Conservation (phyloP, 805 yeast species). For the Cyberlindnera bimundalis region DNA sequence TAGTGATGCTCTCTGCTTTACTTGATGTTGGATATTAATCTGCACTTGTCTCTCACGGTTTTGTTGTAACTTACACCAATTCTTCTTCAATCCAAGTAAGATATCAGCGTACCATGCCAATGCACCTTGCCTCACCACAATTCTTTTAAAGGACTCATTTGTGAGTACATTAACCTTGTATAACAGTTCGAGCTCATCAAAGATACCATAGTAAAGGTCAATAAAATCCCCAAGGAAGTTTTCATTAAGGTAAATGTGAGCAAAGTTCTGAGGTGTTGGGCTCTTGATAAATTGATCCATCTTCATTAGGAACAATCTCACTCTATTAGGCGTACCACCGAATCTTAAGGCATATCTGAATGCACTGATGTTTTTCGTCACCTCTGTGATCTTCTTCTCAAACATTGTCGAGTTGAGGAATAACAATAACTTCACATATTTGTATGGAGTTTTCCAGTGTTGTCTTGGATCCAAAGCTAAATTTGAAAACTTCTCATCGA, state of each 20-base stretch:
- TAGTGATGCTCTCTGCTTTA: slow-evolving; percentile 49
- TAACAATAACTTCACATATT: slow-evolving; percentile 22
- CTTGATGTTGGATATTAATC: slow-evolving; percentile 55
- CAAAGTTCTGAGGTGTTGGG: slow-evolving; percentile 20
- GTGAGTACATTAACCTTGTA: slow-evolving; percentile 49
- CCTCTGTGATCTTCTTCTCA: slow-evolving; percentile 38
- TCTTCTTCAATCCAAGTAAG: slow-evolving; percentile 50
- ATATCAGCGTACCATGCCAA: slow-evolving; percentile 70
- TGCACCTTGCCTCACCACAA: slow-evolving; percentile 56
- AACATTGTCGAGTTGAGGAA: slow-evolving; percentile 30
- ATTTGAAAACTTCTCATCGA: slow-evolving; percentile 28
- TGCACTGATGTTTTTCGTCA: slow-evolving; percentile 44
- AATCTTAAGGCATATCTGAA: slow-evolving; percentile 69
- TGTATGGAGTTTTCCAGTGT: slow-evolving; percentile 25
- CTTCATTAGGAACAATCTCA: slow-evolving; percentile 29
- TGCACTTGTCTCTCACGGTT: slow-evolving; percentile 48
- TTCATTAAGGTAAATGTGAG: slow-evolving; percentile 38
- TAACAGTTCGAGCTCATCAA: slow-evolving; percentile 59
- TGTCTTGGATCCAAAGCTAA: slow-evolving; percentile 27
- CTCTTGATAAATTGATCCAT: slow-evolving; percentile 20
- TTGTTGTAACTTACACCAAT: slow-evolving; percentile 40
- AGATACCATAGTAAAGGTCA: slow-evolving; percentile 58
- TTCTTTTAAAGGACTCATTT: slow-evolving; percentile 33
- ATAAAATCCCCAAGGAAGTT: slow-evolving; percentile 47
- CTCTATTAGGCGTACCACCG: slow-evolving; percentile 64